Evolutionary conservation across 1,284 basidiomycete genomes (phyloP).

Genomic region (Ceraceosorus guamensis): DNA sequence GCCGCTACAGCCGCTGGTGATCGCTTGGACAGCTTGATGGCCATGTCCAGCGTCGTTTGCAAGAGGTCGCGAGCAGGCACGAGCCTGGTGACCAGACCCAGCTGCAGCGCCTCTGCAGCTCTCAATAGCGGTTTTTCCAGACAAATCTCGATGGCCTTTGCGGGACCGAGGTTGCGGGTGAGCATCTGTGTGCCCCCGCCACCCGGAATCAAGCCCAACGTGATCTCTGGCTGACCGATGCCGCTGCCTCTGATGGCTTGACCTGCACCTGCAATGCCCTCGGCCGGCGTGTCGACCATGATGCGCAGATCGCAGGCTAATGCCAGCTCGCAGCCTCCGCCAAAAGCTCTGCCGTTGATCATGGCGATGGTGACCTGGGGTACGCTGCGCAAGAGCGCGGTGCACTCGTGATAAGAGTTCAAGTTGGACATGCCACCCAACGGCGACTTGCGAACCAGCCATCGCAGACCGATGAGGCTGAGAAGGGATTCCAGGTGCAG

Average conservation of each 20-base stretch:
- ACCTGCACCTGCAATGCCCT: conserved; percentile 2
- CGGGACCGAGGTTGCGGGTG: conserved; percentile 4
- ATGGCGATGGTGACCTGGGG: conserved; percentile 11
- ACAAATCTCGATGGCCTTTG: conserved; percentile 9
- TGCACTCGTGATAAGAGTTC: conserved; percentile 6
- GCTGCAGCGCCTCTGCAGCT: conserved; percentile 8
- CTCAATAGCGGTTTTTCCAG: conserved; percentile 1
- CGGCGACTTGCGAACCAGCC: neutral
- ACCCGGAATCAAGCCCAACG: conserved; percentile 11
- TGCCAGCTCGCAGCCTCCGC: conserved; percentile 10
- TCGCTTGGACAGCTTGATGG: conserved; percentile 1
- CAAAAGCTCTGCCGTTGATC: conserved; percentile 9
- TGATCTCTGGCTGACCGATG: conserved; percentile 12
- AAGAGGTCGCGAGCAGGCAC: conserved; percentile 2
- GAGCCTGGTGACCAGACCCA: conserved; percentile 3
- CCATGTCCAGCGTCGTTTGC: conserved; percentile 1
- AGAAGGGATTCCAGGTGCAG: conserved; percentile 1
- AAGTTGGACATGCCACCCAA: conserved; percentile 5
- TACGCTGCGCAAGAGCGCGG: conserved; percentile 7
- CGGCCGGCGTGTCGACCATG: conserved; percentile 10
- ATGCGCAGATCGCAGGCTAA: conserved; percentile 10
- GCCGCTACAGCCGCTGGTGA: conserved; percentile 6
- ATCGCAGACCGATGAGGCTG: conserved; percentile 1
- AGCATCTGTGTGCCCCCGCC: conserved; percentile 12
- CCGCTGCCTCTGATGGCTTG: conserved; percentile 2